Base-by-base conservation (phyloP, 768 basidiomycete species). In the Paxillus involutus region DNA sequence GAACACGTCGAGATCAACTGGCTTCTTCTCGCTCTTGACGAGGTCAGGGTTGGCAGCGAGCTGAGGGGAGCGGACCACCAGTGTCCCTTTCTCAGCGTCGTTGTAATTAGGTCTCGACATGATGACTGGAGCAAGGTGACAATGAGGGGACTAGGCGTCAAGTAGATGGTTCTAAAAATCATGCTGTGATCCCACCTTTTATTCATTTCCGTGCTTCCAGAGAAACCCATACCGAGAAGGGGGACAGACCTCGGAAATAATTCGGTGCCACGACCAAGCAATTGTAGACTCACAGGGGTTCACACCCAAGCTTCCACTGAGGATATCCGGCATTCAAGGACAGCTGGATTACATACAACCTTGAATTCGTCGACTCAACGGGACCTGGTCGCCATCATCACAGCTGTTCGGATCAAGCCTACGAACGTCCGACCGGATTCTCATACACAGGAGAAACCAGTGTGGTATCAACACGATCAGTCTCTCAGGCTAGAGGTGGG, bases 41-140 rank as follows among this genome's bases (percentile, higher is more conserved):
- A 73, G 70, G 43, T 56, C 54, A 1, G 67, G 61, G 41, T 63
- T 63, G 44, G 64, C 66, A 42, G 66, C 42, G 30, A 69, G 29
- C 44, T 70, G 66, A 48, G 63, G 66, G 43, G 77, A 69, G 44
- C 72, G 69, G 47, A 75, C 65, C 47, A 82, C 83, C 51, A 80
- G 61, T 46, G 75, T 75, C 52, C 83, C 85, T 66, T 80, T 82
- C 73, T 87, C 85, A 39, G 80, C 75, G 61, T 85, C 83, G 61
- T 75, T 70, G 63, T 77, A 75, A 17, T 71, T 71, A 55, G 73
- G 71, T 57, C 65, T 74, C 45, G 80, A 76, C 82, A 83, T 82
- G 17, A 30, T 52, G 40, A 3, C 36, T 48, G 26, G 29, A 43
- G n/a, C 24, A 44, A 30, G 43, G 26, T 48, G 39, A 33, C 56